A percentile compares a stretch with the other conserved stretches of the same genome.
Evolutionary conservation across 208 protist genomes (phyloP).

Genomic region (Leishmania amazonensis): DNA sequence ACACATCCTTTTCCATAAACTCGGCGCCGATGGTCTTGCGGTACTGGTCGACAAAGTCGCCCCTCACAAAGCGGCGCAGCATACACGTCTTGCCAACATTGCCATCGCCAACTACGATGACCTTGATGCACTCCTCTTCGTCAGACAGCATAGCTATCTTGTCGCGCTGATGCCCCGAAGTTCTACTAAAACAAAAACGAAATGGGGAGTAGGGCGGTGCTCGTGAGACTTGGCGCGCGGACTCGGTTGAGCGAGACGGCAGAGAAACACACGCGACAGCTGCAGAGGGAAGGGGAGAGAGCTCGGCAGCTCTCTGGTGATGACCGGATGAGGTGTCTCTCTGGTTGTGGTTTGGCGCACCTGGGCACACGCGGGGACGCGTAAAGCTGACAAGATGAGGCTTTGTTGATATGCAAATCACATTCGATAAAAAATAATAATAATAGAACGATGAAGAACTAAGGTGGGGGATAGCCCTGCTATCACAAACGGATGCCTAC

Average conservation of each 20-base stretch:
- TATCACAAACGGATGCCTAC: background rate
- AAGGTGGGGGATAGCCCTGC: background rate
- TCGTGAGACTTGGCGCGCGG: background rate
- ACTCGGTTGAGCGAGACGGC: background rate
- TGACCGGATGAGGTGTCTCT: background rate
- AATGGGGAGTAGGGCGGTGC: background rate
- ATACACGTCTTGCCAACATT: conserved; percentile 95
- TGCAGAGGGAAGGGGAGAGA: background rate
- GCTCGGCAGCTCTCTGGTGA: background rate
- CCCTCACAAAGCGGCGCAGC: conserved; percentile 90
- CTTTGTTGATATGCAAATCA: background rate
- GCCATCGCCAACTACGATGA: conserved; percentile 95
- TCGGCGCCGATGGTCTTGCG: conserved; percentile 92
- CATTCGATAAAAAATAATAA: background rate
- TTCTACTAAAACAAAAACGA: background rate
- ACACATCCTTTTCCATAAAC: conserved; percentile 94
- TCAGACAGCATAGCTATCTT: conserved; percentile 38
- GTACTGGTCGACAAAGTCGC: conserved; percentile 92
- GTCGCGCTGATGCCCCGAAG: background rate
- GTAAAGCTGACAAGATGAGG: background rate
- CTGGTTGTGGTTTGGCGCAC: background rate
- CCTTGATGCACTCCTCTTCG: conserved; percentile 87
- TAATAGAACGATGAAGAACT: background rate
- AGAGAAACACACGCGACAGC: background rate
- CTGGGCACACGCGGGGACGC: background rate